phyloP scores from a whole-genome alignment of 352 stramenopile genomes.

The Phytopythium oedochilum region DNA sequence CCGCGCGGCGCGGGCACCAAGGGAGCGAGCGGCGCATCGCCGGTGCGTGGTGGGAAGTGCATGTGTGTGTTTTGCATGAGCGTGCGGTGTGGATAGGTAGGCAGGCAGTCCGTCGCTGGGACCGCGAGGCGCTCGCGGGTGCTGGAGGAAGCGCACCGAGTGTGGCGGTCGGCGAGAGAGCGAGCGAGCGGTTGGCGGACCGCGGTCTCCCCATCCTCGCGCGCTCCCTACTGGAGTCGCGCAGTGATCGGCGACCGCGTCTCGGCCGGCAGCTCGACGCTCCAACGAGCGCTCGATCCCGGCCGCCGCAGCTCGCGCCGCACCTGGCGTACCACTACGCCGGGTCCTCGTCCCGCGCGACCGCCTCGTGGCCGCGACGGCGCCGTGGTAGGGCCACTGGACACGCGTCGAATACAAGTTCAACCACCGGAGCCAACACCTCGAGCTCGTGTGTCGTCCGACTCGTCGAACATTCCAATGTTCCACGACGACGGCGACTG shows the following conservation, averaged over 20 bases:
- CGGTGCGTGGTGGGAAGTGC: background rate
- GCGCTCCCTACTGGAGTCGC: background rate
- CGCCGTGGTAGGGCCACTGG: background rate
- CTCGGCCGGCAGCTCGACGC: background rate
- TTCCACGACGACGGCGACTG: background rate
- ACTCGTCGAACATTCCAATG: conserved; percentile 3
- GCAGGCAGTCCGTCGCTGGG: background rate
- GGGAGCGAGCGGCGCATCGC: background rate
- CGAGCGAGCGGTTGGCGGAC: background rate
- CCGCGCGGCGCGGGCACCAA: background rate
- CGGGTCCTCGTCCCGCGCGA: background rate
- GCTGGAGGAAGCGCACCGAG: too few relatives aligned
- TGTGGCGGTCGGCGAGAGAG: too few relatives aligned
- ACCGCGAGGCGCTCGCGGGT: too few relatives aligned
- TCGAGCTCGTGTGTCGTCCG: too few relatives aligned
- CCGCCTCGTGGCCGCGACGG: too few relatives aligned
- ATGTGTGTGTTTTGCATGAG: conserved; percentile 2
- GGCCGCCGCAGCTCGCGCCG: too few relatives aligned
- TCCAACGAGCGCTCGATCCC: too few relatives aligned
- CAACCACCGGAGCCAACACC: too few relatives aligned
- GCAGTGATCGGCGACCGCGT: background rate
- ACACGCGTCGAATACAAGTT: background rate
- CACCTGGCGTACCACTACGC: background rate
- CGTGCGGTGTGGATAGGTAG: background rate
- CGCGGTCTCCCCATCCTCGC: background rate